A percentile compares a stretch with the other conserved stretches of the same genome.
Conservation (phyloP, 2,329 filamentous ascomycete genomes). For the Microdochium nivale region DNA sequence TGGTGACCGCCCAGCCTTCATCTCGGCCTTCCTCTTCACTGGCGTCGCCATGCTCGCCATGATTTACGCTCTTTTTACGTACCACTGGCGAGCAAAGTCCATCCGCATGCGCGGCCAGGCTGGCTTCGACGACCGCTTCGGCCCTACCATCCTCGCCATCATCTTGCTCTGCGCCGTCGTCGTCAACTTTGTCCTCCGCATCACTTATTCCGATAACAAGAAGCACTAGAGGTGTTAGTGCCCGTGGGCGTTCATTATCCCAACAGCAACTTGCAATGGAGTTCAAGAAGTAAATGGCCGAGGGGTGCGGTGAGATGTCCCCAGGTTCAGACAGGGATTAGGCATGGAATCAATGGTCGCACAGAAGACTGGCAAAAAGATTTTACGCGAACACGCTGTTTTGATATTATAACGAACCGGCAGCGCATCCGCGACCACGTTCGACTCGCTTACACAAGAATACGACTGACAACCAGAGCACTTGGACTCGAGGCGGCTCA, state of each 20-base stretch:
- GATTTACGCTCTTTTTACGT: slow-evolving; percentile 89
- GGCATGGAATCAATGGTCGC: too few species aligned
- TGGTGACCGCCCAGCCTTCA: slow-evolving; percentile 87
- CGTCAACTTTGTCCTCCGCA: slow-evolving; percentile 87
- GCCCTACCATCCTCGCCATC: slow-evolving; percentile 82
- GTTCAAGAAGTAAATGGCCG: too few species aligned
- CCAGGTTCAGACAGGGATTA: too few species aligned
- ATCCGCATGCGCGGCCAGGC: slow-evolving; percentile 87
- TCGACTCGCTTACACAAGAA: background rate
- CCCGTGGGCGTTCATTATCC: too few species aligned
- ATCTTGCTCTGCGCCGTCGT: slow-evolving; percentile 83
- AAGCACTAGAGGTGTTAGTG: slow-evolving; percentile 12
- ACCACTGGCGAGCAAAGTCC: slow-evolving; percentile 93
- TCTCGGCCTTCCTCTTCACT: slow-evolving; percentile 89
- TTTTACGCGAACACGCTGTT: too few species aligned
- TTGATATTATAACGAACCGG: too few species aligned
- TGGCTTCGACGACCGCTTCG: slow-evolving; percentile 93
- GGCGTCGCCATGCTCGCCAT: slow-evolving; percentile 90
- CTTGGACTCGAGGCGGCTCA: too few species aligned
- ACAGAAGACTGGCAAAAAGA: too few species aligned
- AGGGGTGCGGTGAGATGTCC: too few species aligned
- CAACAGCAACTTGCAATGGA: background rate
- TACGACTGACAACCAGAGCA: background rate
- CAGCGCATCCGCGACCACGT: too few species aligned
- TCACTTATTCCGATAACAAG: slow-evolving; percentile 37